phyloP scores from a whole-genome alignment of 257 asterid genomes.

The Linderniella brevidens region DNA sequence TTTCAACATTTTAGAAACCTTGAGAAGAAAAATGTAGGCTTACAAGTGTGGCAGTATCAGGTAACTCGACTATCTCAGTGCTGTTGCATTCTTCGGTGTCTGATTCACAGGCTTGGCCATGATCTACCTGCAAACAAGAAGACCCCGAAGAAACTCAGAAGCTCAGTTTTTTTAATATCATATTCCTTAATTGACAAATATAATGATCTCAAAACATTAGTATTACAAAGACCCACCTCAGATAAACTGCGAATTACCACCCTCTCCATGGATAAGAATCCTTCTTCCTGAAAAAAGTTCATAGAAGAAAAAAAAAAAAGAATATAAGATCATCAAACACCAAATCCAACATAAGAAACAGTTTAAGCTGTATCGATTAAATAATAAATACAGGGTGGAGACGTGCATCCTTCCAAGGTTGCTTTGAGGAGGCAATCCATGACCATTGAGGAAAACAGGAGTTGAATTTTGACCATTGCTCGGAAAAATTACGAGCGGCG shows the following conservation, averaged over 20 bases:
- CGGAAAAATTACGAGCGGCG: constrained; percentile 44
- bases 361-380: background rate
- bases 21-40: constrained; percentile 4
- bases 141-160: background rate
- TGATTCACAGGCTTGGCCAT: constrained; percentile 10
- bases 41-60: constrained; percentile 43
- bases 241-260: constrained; percentile 25
- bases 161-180: background rate
- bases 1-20: background rate
- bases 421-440: constrained; percentile 40
- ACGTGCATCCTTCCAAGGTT: constrained; percentile 17
- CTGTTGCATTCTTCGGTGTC: constrained; percentile 26
- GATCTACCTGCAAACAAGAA: constrained; percentile 21
- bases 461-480: constrained; percentile 50
- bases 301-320: background rate
- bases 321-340: background rate
- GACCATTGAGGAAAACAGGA: constrained; percentile 45
- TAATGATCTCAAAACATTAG: background rate
- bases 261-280: constrained; percentile 55
- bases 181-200: background rate
- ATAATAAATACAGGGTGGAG: background rate
- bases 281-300: constrained; percentile 25
- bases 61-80: constrained; percentile 21
- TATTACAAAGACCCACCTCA: constrained; percentile 24
- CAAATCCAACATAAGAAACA: background rate